A percentile compares a stretch with the other conserved stretches of the same genome.
phyloP scores from a whole-genome alignment of 1,139 yeast species.

The Yamadazyma membranifaciens region DNA sequence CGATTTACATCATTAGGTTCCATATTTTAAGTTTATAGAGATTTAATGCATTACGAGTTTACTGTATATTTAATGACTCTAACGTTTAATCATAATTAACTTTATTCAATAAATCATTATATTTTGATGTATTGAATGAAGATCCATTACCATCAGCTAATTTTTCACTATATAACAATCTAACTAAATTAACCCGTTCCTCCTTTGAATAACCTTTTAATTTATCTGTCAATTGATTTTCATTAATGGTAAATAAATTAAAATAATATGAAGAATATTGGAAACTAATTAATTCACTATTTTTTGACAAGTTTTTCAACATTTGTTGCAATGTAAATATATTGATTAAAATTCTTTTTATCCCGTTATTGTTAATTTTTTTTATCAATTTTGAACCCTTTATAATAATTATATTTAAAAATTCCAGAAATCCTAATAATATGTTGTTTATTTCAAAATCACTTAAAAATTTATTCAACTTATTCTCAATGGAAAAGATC shows the following conservation, averaged over 20 bases:
- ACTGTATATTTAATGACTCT: not conserved
- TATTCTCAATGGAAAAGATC: slow-evolving; percentile 50
- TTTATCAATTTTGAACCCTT: slow-evolving; percentile 57
- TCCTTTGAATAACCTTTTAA: slow-evolving; percentile 23
- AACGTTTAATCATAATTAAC: slow-evolving; percentile 3
- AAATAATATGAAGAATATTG: slow-evolving; percentile 57
- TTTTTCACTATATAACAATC: slow-evolving; percentile 46
- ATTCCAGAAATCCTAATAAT: slow-evolving; percentile 53
- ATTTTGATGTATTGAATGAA: slow-evolving; percentile 39
- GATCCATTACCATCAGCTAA: slow-evolving; percentile 41
- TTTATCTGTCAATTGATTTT: slow-evolving; percentile 29
- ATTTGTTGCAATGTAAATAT: slow-evolving; percentile 75
- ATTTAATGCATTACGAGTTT: no score
- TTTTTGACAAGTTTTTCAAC: slow-evolving; percentile 58
- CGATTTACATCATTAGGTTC: slow-evolving; percentile 6
- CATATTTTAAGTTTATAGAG: no score
- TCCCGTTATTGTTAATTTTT: slow-evolving; percentile 62
- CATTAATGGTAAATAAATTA: slow-evolving; percentile 49
- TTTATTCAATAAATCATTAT: slow-evolving; percentile 29
- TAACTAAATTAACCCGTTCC: slow-evolving; percentile 35
- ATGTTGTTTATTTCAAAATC: slow-evolving; percentile 31
- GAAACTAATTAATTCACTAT: slow-evolving; percentile 62
- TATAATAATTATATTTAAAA: slow-evolving; percentile 58
- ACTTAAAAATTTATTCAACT: slow-evolving; percentile 27
- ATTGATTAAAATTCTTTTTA: slow-evolving; percentile 64